These are phyloP conservation scores for Beauveria rudraprayagi DNA, from an alignment of 2,329 filamentous ascomycete species.

Conservation along the genomic window DNA sequence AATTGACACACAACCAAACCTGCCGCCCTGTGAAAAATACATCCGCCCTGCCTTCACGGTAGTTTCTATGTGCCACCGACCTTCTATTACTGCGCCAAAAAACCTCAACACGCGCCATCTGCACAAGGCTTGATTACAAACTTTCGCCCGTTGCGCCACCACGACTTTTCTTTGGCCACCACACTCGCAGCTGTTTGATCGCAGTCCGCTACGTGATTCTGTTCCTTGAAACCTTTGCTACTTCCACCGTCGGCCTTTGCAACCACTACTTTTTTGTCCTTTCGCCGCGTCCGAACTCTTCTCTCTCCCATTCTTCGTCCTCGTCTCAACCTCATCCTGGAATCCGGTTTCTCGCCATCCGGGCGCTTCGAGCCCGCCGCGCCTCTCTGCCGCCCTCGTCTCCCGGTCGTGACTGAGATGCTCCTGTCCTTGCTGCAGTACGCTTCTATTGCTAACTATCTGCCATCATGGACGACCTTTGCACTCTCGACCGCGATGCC, in stretches of 20 bases:
- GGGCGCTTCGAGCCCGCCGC: background rate
- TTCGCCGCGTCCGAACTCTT: background rate
- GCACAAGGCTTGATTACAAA: background rate
- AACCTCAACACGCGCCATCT: background rate
- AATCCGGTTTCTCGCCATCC: background rate
- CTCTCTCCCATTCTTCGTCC: background rate
- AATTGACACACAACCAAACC: background rate
- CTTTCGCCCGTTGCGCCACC: background rate
- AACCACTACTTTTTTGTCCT: background rate
- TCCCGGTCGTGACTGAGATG: constrained; percentile 6
- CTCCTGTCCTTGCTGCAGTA: background rate
- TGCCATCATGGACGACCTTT: constrained; percentile 1
- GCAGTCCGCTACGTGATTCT: background rate
- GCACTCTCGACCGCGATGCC: background rate
- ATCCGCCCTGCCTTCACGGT: background rate
- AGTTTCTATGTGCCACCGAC: background rate
- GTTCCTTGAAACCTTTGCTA: background rate
- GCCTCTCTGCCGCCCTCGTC: background rate
- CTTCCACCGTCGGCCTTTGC: no score
- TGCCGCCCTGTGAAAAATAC: background rate
- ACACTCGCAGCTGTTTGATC: background rate
- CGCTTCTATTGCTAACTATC: background rate
- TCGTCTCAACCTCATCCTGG: background rate
- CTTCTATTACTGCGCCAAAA: background rate
- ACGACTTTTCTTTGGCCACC: background rate